phyloP scores from a whole-genome alignment of 2,329 filamentous ascomycete species.

The Epichloe hybrida region DNA sequence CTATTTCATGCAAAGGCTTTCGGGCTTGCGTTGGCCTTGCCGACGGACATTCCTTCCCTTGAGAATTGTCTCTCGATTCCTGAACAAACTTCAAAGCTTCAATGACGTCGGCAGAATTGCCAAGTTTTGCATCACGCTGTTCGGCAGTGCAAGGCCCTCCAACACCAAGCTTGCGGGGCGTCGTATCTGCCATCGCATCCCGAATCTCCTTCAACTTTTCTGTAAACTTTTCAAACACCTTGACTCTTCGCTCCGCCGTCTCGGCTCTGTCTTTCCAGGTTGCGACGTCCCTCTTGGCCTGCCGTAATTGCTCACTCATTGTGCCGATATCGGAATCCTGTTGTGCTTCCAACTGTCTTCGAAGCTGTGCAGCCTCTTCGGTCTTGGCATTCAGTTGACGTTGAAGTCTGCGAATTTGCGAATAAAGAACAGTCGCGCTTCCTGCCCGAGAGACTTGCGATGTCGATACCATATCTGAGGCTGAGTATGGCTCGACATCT shows the following conservation, averaged over 20 bases:
- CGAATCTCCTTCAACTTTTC: conserved; percentile 19
- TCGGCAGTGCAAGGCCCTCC: too few species aligned
- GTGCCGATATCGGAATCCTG: conserved; percentile 29
- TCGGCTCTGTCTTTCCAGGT: conserved; percentile 44
- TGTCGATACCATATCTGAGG: neutral
- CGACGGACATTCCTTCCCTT: neutral
- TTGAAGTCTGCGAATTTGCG: conserved; percentile 36
- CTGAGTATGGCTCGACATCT: neutral
- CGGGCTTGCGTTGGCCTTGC: neutral
- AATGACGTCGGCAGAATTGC: neutral
- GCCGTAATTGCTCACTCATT: conserved; percentile 34
- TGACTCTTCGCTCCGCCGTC: conserved; percentile 38
- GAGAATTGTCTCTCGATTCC: neutral
- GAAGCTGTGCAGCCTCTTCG: conserved; percentile 33
- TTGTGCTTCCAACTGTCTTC: conserved; percentile 31
- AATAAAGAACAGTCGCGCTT: conserved; percentile 27
- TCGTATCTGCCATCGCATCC: conserved; percentile 6
- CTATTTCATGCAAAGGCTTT: neutral
- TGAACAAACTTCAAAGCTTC: neutral
- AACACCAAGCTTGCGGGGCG: neutral
- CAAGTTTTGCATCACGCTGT: neutral
- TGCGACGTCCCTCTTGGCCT: conserved; percentile 17
- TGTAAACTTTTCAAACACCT: conserved; percentile 32
- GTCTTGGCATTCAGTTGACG: conserved; percentile 29
- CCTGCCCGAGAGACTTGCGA: conserved; percentile 8